Conservation (phyloP, 257 asterid species). For the Forsythia suspensa region DNA sequence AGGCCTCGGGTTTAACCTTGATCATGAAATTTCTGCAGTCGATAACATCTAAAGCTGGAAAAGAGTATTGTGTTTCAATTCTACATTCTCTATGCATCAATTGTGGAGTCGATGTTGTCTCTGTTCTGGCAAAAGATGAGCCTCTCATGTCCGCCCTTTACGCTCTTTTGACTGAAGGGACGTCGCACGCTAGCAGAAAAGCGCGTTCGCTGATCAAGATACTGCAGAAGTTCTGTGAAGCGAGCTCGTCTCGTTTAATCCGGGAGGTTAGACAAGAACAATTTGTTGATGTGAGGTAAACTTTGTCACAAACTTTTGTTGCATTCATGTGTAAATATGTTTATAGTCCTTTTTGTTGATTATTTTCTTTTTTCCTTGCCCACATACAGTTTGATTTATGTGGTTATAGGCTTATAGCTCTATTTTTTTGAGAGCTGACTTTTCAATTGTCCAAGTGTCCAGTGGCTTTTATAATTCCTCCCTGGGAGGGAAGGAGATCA, state of each 20-base stretch:
- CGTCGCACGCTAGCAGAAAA: conserved; percentile 53
- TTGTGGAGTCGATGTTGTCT: conserved; percentile 54
- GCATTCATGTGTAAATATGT: not conserved
- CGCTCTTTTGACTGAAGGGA: conserved; percentile 53
- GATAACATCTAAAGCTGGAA: conserved; percentile 46
- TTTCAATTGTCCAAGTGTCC: no score
- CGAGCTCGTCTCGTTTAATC: conserved; percentile 32
- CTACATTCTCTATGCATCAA: conserved; percentile 54
- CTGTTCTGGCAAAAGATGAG: conserved; percentile 44
- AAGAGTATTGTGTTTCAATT: conserved; percentile 60
- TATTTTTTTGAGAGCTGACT: not conserved
- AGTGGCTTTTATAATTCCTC: no score
- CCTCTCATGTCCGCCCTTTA: conserved; percentile 56
- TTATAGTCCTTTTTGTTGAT: not conserved
- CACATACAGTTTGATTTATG: not conserved
- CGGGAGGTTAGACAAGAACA: conserved; percentile 43
- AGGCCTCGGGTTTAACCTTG: conserved; percentile 30
- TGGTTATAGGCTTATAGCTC: not conserved
- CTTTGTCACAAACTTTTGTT: not conserved
- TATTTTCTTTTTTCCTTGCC: not conserved
- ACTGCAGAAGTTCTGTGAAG: conserved; percentile 56
- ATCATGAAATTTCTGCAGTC: conserved; percentile 29
- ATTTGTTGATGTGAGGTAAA: conserved; percentile 44
- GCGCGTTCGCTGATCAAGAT: conserved; percentile 59
- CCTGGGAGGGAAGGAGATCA: no score